phyloP scores from a whole-genome alignment of 148 eudicot species.

The Rhododendron mucronatum region DNA sequence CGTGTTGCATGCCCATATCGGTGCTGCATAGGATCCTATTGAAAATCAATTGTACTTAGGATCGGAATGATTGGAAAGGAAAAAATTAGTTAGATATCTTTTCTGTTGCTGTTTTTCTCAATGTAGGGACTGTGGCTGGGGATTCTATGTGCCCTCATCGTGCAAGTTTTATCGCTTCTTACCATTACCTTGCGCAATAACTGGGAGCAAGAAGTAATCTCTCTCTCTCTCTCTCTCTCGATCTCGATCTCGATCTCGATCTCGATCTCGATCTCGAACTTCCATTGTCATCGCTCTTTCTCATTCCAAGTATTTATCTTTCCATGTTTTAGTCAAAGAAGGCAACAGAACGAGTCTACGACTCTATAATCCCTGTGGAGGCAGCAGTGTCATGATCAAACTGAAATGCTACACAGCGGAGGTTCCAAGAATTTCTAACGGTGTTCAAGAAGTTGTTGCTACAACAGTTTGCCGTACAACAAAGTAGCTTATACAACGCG shows the following conservation, averaged over 20 bases:
- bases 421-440: neutral
- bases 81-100: neutral
- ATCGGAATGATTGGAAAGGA: slow-evolving; percentile 6
- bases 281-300: neutral
- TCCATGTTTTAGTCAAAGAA: slow-evolving; percentile 41
- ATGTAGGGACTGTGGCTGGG: slow-evolving; percentile 78
- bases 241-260: neutral
- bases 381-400: slow-evolving; percentile 28
- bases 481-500: neutral
- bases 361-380: slow-evolving; percentile 34
- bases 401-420: neutral
- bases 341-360: slow-evolving; percentile 53
- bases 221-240: neutral
- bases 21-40: no score
- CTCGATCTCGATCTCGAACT: neutral
- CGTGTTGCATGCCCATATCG: no score
- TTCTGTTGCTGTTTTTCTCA: neutral
- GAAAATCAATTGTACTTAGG: no score
- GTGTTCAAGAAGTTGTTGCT: neutral
- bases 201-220: slow-evolving; percentile 56
- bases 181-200: slow-evolving; percentile 44
- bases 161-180: slow-evolving; percentile 61
- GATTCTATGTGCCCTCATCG: slow-evolving; percentile 57
- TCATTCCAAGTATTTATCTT: neutral
- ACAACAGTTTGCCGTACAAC: neutral